These are phyloP conservation scores for Sporopachydermia lactativora DNA, from an alignment of 805 yeast species.

Conservation along the genomic window DNA sequence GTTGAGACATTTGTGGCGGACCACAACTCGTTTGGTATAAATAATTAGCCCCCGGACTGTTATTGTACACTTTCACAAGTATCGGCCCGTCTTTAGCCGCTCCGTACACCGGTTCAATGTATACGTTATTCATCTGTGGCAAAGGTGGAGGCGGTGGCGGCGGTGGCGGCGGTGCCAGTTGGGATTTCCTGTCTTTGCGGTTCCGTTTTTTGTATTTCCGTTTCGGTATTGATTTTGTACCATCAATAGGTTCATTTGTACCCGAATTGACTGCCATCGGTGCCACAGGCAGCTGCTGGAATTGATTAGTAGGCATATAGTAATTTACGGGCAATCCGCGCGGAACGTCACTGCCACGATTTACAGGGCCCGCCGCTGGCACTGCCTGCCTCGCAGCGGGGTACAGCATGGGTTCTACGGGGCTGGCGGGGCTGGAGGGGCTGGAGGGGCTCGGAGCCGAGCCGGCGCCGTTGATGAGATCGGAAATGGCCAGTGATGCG, in stretches of 20 bases:
- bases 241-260: too few relatives aligned
- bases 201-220: too few relatives aligned
- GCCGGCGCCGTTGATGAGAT: background rate
- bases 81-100: background rate
- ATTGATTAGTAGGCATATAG: too few relatives aligned
- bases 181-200: too few relatives aligned
- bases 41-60: background rate
- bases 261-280: too few relatives aligned
- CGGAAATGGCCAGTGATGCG: background rate
- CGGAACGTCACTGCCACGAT: too few relatives aligned
- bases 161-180: background rate
- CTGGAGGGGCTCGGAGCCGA: background rate
- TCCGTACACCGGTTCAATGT: background rate
- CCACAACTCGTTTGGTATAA: background rate
- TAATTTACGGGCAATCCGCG: too few relatives aligned
- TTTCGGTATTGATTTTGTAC: too few relatives aligned
- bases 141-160: background rate
- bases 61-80: background rate
- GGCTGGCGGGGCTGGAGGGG: background rate
- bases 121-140: background rate
- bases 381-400: too few relatives aligned
- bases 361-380: too few relatives aligned
- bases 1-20: background rate
- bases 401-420: too few relatives aligned
- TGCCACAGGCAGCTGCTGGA: too few relatives aligned